A percentile compares a stretch with the other conserved stretches of the same genome.
Evolutionary conservation across 2,329 filamentous ascomycete genomes (phyloP).

Genomic region (Lasiodiplodia sp.): DNA sequence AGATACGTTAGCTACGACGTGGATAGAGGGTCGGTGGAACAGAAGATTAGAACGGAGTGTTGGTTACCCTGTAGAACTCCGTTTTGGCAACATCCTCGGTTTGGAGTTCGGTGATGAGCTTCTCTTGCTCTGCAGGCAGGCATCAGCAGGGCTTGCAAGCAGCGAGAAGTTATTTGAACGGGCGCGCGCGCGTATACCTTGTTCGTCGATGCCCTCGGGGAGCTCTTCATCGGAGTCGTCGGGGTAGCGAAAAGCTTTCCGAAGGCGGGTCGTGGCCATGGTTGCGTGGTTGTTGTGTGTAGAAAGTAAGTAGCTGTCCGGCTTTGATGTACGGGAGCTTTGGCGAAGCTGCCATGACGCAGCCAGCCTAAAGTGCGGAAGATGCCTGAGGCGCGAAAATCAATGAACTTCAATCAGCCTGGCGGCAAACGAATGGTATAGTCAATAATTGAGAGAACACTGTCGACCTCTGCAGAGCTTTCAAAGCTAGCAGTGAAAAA

Average conservation of each 20-base stretch:
- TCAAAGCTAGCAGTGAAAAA: too few relatives aligned
- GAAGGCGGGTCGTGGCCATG: slow-evolving; percentile 69
- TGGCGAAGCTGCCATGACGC: slow-evolving; percentile 22
- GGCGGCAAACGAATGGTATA: neutral
- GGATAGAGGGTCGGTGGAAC: slow-evolving; percentile 18
- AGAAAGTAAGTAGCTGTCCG: neutral
- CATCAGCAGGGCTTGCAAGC: slow-evolving; percentile 25
- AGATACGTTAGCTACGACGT: slow-evolving; percentile 39
- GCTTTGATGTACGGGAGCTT: slow-evolving; percentile 2
- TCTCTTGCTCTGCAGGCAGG: slow-evolving; percentile 66
- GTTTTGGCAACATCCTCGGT: slow-evolving; percentile 58
- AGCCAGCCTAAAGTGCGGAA: neutral
- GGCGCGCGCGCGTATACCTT: slow-evolving; percentile 60
- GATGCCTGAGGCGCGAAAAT: neutral
- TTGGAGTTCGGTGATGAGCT: slow-evolving; percentile 64
- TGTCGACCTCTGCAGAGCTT: too few relatives aligned
- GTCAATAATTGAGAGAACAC: neutral
- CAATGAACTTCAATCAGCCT: neutral
- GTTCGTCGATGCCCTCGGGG: slow-evolving; percentile 74
- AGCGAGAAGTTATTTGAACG: neutral
- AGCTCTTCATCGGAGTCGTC: slow-evolving; percentile 63
- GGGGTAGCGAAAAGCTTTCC: slow-evolving; percentile 80
- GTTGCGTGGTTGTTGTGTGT: slow-evolving; percentile 10
- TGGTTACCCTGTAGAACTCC: slow-evolving; percentile 42
- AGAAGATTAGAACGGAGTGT: slow-evolving; percentile 30